Evolutionary conservation across 257 asterid species (phyloP), one percentile per base, ranked within the genome.

Genomic region (Salvia hispanica): DNA sequence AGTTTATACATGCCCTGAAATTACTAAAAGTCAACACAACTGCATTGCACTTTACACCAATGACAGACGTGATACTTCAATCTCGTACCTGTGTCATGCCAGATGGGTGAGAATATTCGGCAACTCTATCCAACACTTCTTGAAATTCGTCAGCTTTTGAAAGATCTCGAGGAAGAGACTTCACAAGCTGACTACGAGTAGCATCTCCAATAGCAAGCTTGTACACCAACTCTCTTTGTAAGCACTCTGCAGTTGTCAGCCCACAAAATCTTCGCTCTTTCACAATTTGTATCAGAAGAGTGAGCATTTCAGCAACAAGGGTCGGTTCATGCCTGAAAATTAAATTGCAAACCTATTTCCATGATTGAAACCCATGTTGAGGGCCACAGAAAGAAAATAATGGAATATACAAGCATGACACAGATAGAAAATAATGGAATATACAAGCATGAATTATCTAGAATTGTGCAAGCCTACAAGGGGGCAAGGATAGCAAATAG

Each of bases 181-280:
- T 91, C 76, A 94, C 89, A 76, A 94, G 82, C 77, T 88, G 96
- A 78, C 99, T 94, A 61, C 84, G 97, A 61, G 99, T 88, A 75
- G 96, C 88, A 78, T 88, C 95, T 57, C 96, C 96, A 37, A 80
- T 79, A 18, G 96, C 88, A 34, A 94, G 88, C 85, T 84, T 85
- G 81, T 91, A 85, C 28, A 94, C 81, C 81, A 93, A 80, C 67
- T 87, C 98, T 64, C 93, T 84, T 78, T 78, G 79, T 87, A 94
- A 76, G 82, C 92, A 88, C 62, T 91, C 97, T 58, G 82, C 83
- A 72, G 84, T 79, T 39, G 90, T 80, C 74, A 88, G 73, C 82
- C 99, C 99, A 78, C 95, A 91, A 76, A 87, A 89, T 67, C 96
- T 81, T 58, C 99, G 77, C 79, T 94, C 99, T 80, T 91, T 91